These are phyloP conservation scores for Porphyra umbilicalis DNA, from an alignment of 31 red algal genomes.

Conservation along the genomic window DNA sequence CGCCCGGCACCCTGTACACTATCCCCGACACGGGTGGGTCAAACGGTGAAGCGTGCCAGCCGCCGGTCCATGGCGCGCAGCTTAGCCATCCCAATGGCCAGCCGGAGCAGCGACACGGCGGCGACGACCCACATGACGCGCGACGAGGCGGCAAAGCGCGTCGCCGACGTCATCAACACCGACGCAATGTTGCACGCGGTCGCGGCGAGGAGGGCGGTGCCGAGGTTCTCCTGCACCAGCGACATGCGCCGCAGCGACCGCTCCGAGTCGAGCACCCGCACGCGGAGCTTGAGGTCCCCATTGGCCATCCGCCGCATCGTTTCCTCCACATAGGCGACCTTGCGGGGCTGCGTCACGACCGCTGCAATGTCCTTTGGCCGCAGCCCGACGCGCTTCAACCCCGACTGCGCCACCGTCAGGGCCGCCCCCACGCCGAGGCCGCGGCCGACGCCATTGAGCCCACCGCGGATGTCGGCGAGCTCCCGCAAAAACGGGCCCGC, in stretches of 20 bases:
- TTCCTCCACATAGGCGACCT: slow-evolving; percentile 69
- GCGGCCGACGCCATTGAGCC: slow-evolving; percentile 8
- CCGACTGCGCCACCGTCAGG: slow-evolving; percentile 32
- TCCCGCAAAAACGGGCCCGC: slow-evolving; percentile 75
- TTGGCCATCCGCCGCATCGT: slow-evolving; percentile 62
- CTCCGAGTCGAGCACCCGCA: slow-evolving; percentile 71
- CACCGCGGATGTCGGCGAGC: slow-evolving; percentile 69
- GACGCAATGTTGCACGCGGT: slow-evolving; percentile 56
- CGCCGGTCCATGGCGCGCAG: slow-evolving; percentile 30
- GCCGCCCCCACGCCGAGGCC: slow-evolving; percentile 4
- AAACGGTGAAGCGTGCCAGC: background rate
- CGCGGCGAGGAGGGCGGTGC: slow-evolving; percentile 24
- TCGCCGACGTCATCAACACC: slow-evolving; percentile 32
- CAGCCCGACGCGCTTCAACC: slow-evolving; percentile 64
- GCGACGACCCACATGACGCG: slow-evolving; percentile 48
- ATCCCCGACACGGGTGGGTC: no score
- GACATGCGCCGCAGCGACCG: slow-evolving; percentile 35
- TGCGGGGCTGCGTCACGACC: slow-evolving; percentile 64
- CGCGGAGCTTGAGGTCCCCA: slow-evolving; percentile 66
- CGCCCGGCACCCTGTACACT: background rate
- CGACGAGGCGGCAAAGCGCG: slow-evolving; percentile 36
- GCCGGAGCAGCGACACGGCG: slow-evolving; percentile 16
- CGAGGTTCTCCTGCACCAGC: slow-evolving; percentile 55
- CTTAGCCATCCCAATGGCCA: slow-evolving; percentile 45
- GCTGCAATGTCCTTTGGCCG: slow-evolving; percentile 41